These are phyloP conservation scores for Penicillium riverlandense DNA, from an alignment of 495 filamentous ascomycete species.

Conservation along the genomic window DNA sequence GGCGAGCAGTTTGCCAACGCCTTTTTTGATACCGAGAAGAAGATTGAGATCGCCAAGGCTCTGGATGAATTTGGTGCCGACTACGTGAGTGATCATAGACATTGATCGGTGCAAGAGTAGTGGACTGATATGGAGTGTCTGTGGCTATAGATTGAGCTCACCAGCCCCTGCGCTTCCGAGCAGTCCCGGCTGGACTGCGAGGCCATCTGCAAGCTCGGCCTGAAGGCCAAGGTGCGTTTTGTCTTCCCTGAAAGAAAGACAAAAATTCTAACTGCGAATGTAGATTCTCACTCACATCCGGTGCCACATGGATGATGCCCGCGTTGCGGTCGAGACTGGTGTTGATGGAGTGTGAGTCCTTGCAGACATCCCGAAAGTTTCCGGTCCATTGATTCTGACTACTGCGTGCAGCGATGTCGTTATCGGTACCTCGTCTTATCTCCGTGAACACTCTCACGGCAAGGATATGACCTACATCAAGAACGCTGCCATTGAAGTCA, in stretches of 20 bases:
- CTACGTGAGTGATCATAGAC: conserved; percentile 53
- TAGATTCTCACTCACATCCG: conserved; percentile 77
- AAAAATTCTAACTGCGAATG: conserved; percentile 9
- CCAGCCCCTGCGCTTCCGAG: conserved; percentile 71
- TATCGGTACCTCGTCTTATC: conserved; percentile 86
- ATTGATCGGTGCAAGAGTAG: not conserved
- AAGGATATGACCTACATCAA: conserved; percentile 92
- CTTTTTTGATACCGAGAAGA: conserved; percentile 85
- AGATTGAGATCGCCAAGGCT: conserved; percentile 70
- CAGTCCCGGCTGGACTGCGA: conserved; percentile 76
- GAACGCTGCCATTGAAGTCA: conserved; percentile 88
- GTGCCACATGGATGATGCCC: conserved; percentile 90
- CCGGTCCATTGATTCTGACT: conserved; percentile 13
- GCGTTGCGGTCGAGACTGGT: conserved; percentile 81
- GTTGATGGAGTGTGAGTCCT: conserved; percentile 57
- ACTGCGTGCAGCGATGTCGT: conserved; percentile 62
- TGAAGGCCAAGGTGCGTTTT: conserved; percentile 62
- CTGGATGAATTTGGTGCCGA: conserved; percentile 90
- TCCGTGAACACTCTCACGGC: conserved; percentile 88
- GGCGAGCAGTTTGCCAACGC: conserved; percentile 91
- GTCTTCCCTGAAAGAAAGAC: not conserved
- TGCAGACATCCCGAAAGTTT: not conserved
- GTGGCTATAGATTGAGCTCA: conserved; percentile 61
- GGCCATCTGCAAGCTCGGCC: conserved; percentile 85
- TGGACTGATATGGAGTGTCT: not conserved